phyloP scores from a whole-genome alignment of 2,329 filamentous ascomycete species.

The Trichoderma afroharzianum region DNA sequence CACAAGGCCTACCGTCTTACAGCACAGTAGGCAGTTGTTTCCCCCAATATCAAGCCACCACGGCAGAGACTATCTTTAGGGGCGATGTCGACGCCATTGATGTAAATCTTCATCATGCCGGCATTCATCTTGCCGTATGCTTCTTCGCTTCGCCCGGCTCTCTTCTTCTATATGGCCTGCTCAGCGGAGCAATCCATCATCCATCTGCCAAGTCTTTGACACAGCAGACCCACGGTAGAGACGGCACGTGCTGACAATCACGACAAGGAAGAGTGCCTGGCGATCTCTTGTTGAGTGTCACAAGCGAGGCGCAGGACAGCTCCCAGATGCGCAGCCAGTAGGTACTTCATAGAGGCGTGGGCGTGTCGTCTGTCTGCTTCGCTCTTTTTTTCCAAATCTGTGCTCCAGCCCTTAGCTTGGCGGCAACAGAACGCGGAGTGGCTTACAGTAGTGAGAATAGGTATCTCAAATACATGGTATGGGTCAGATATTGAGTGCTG shows the following conservation, averaged over 20 bases:
- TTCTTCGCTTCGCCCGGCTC: not conserved
- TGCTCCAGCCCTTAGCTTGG: not conserved
- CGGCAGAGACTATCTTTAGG: not conserved
- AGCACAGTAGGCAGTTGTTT: not conserved
- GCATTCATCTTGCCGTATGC: not conserved
- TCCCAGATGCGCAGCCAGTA: not conserved
- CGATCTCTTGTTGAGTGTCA: not conserved
- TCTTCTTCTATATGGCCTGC: not conserved
- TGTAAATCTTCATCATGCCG: not conserved
- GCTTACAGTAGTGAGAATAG: not conserved
- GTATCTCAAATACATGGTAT: not conserved
- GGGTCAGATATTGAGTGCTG: not conserved
- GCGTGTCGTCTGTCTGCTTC: not conserved
- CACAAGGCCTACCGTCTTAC: not conserved
- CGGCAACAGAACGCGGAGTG: not conserved
- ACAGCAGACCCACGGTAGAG: not conserved
- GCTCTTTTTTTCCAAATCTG: not conserved
- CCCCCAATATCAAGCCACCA: not conserved
- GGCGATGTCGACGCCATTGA: not conserved
- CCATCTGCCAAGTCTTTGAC: not conserved
- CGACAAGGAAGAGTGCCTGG: not conserved
- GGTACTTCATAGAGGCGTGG: not conserved
- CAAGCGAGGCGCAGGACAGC: conserved; percentile 10
- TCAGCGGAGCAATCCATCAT: not conserved
- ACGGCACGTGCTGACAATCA: conserved; percentile 1